A percentile compares a stretch with the other conserved stretches of the same genome.
Conservation (phyloP, 768 basidiomycete species). For the Rhodotorula toruloides region DNA sequence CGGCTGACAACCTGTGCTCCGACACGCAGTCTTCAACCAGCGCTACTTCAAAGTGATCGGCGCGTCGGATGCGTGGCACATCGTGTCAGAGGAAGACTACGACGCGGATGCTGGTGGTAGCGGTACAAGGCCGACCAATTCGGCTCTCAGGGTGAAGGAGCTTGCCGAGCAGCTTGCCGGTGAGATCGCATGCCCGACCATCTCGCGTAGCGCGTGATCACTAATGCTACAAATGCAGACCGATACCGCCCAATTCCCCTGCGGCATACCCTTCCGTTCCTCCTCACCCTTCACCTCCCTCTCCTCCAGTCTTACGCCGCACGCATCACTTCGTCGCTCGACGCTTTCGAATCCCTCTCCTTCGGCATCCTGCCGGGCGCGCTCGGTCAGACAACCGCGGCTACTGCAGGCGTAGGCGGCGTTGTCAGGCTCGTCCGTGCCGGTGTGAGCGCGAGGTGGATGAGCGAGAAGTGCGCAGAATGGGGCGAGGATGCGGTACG, state of each 20-base stretch:
- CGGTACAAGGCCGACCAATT: conserved; percentile 63
- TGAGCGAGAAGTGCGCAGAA: conserved; percentile 61
- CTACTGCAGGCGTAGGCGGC: conserved; percentile 75
- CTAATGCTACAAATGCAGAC: no score
- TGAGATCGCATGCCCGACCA: conserved; percentile 43
- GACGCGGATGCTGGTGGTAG: conserved; percentile 49
- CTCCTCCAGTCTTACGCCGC: conserved; percentile 68
- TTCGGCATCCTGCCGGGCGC: conserved; percentile 87
- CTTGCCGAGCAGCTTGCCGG: conserved; percentile 89
- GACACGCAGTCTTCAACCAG: conserved; percentile 66
- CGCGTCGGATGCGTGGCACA: conserved; percentile 75
- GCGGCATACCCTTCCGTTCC: conserved; percentile 72
- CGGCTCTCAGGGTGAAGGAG: conserved; percentile 73
- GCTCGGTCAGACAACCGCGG: conserved; percentile 56
- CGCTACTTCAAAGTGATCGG: conserved; percentile 81
- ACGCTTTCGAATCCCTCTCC: conserved; percentile 89
- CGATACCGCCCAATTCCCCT: conserved; percentile 86
- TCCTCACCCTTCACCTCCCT: conserved; percentile 77
- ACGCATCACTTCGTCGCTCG: conserved; percentile 75
- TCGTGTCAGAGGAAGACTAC: conserved; percentile 62
- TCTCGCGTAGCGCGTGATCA: no score
- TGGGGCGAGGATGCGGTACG: conserved; percentile 90
- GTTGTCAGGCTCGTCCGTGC: conserved; percentile 80
- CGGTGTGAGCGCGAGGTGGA: conserved; percentile 69
- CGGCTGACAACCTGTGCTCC: background rate